Percentiles rank a stretch among this genome's conserved stretches.
phyloP scores from a whole-genome alignment of 176 grass and related monocot species.

The Themeda triandra region DNA sequence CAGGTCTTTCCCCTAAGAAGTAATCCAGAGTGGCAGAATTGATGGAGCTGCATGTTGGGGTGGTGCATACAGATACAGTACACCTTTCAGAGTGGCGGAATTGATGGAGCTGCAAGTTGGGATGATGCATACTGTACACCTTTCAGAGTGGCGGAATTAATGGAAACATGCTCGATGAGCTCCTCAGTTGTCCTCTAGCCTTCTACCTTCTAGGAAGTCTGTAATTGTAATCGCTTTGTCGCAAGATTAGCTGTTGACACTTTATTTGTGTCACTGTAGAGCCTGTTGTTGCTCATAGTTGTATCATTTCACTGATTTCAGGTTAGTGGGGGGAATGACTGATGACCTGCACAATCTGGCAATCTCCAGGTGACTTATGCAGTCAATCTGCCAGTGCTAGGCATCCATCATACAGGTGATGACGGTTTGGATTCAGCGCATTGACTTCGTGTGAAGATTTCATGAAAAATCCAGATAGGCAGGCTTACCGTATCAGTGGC shows the following conservation, averaged over 20 bases:
- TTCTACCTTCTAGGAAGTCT: conserved; percentile 17
- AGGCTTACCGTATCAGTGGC: too few relatives aligned
- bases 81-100: background rate
- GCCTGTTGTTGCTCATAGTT: background rate
- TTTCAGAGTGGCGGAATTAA: background rate
- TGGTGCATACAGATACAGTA: background rate
- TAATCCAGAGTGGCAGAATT: background rate
- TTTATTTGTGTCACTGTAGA: background rate
- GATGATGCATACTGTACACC: background rate
- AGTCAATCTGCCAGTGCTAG: background rate
- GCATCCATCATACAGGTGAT: background rate
- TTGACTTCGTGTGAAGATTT: background rate
- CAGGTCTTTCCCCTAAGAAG: conserved; percentile 21
- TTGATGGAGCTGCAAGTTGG: conserved; percentile 8
- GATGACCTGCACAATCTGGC: background rate
- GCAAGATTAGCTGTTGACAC: background rate
- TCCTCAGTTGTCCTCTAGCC: background rate
- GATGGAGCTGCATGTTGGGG: conserved; percentile 19
- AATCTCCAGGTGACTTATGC: background rate
- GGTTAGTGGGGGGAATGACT: background rate
- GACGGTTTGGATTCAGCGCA: too few relatives aligned
- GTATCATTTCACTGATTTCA: background rate
- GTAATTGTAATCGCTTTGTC: conserved; percentile 29
- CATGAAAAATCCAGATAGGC: background rate
- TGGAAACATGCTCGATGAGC: conserved; percentile 12